A percentile compares a stretch with the other conserved stretches of the same genome.
Conservation (phyloP, 768 basidiomycete species). For the Rhodotorula kratochvilovae region DNA sequence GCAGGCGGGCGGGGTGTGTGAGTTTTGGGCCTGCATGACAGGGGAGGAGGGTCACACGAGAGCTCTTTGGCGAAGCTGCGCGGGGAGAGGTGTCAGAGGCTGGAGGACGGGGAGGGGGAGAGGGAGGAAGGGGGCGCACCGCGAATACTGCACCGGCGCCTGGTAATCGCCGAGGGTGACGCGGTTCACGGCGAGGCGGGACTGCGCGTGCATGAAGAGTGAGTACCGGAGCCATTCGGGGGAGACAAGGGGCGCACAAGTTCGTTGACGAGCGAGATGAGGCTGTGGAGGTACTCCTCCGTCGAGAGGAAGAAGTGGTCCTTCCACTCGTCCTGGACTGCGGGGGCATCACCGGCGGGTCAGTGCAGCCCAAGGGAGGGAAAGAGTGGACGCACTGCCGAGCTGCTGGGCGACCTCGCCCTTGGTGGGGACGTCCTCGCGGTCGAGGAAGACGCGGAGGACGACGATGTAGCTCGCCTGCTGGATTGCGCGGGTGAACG, state of each 20-base stretch:
- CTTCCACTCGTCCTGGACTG: slow-evolving; percentile 45
- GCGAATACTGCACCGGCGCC: slow-evolving; percentile 48
- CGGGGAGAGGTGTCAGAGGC: background rate
- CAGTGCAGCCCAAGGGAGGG: too few species aligned
- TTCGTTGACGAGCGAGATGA: slow-evolving; percentile 50
- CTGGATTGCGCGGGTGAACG: slow-evolving; percentile 31
- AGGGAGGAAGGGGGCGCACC: slow-evolving; percentile 1
- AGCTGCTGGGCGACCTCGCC: slow-evolving; percentile 44
- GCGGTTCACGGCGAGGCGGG: slow-evolving; percentile 42
- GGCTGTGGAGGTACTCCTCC: slow-evolving; percentile 51
- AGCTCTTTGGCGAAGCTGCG: slow-evolving; percentile 51
- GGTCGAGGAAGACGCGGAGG: slow-evolving; percentile 46
- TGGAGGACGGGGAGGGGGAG: background rate
- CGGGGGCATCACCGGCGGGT: too few species aligned
- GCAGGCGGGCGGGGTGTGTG: background rate
- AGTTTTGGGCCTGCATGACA: slow-evolving; percentile 23
- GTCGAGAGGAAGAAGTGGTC: slow-evolving; percentile 48
- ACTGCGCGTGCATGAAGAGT: slow-evolving; percentile 15
- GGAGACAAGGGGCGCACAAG: slow-evolving; percentile 44
- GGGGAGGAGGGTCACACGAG: slow-evolving; percentile 44
- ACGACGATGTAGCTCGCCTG: slow-evolving; percentile 46
- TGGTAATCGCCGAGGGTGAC: slow-evolving; percentile 50
- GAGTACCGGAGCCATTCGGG: too few species aligned
- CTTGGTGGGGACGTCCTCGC: slow-evolving; percentile 46
- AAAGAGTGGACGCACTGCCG: slow-evolving; percentile 45